Evolutionary conservation across 768 basidiomycete species (phyloP).

Genomic region (Pleurotus sapidus): DNA sequence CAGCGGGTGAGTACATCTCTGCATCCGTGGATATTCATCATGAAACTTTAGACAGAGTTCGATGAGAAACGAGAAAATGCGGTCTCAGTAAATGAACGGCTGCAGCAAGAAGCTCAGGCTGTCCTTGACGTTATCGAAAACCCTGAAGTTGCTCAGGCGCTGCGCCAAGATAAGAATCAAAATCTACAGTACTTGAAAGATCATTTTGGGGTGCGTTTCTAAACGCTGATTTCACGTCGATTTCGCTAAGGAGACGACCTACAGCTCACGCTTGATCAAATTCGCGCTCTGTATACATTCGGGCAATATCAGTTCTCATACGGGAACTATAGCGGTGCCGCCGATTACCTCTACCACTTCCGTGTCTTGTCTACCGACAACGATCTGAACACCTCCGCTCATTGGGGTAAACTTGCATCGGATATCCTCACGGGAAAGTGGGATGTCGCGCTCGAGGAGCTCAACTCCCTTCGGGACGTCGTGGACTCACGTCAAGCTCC

Average conservation of each 20-base stretch:
- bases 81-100: constrained; percentile 76
- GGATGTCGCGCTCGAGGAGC: constrained; percentile 93
- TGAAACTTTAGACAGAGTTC: constrained; percentile 59
- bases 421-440: constrained; percentile 94
- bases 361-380: constrained; percentile 93
- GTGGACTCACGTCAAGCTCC: constrained; percentile 78
- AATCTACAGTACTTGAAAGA: constrained; percentile 94
- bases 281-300: constrained; percentile 94
- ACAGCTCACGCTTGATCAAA: constrained; percentile 93
- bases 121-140: constrained; percentile 96
- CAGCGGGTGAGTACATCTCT: constrained; percentile 49
- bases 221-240: background rate
- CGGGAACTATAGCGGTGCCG: constrained; percentile 94
- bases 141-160: constrained; percentile 90
- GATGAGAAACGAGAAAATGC: constrained; percentile 78
- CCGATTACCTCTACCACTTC: constrained; percentile 98
- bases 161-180: constrained; percentile 96
- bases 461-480: constrained; percentile 90
- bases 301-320: constrained; percentile 99
- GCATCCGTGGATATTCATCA: background rate
- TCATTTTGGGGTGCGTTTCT: constrained; percentile 71
- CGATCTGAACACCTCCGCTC: constrained; percentile 92
- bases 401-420: constrained; percentile 98
- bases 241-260: constrained; percentile 5
- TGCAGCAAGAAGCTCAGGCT: constrained; percentile 88